These are phyloP conservation scores for Fonsecaea erecta DNA, from an alignment of 2,329 filamentous ascomycete genomes.

Conservation along the genomic window DNA sequence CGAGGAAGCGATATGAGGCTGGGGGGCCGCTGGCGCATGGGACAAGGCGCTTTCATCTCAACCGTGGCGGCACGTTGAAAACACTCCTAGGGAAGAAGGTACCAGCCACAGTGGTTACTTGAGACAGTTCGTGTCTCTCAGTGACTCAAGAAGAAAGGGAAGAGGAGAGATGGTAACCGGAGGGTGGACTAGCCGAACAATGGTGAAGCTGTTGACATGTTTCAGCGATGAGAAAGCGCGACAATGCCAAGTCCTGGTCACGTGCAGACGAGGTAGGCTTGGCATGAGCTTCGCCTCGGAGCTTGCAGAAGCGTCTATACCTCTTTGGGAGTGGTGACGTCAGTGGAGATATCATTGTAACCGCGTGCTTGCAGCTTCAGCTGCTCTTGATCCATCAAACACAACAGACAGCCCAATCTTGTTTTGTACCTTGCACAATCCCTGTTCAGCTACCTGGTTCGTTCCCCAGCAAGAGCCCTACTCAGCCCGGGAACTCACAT, in stretches of 20 bases:
- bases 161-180: constrained; percentile 12
- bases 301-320: too few relatives aligned
- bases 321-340: constrained; percentile 12
- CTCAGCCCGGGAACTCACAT: not conserved
- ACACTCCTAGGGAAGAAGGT: not conserved
- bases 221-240: constrained; percentile 18
- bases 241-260: constrained; percentile 26
- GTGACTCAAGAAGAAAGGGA: constrained; percentile 6
- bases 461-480: not conserved
- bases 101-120: constrained; percentile 13
- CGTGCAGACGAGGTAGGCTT: constrained; percentile 20
- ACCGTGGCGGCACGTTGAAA: not conserved
- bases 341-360: not conserved
- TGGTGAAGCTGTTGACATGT: constrained; percentile 29
- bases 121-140: constrained; percentile 28
- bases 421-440: not conserved
- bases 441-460: not conserved
- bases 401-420: not conserved
- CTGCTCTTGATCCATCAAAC: not conserved
- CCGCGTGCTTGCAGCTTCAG: not conserved
- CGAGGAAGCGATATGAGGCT: constrained; percentile 15
- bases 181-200: constrained; percentile 25
- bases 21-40: not conserved
- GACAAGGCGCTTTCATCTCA: not conserved
- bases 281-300: constrained; percentile 24